phyloP scores from a whole-genome alignment of 2,329 filamentous ascomycete species.

The Leptoxyphium fumago region DNA sequence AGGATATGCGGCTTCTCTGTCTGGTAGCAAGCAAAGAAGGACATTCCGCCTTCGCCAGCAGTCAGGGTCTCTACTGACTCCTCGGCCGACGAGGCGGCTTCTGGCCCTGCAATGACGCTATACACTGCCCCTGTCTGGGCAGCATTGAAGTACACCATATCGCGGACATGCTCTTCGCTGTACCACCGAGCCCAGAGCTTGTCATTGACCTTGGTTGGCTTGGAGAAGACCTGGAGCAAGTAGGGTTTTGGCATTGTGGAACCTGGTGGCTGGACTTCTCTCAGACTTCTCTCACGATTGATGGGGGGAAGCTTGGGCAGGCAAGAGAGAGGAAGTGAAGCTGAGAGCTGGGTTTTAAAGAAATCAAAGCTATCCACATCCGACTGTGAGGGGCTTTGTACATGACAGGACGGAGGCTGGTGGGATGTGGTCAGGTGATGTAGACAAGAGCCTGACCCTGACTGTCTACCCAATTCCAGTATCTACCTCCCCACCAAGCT shows the following conservation, averaged over 20 bases:
- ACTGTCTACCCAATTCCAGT: no score
- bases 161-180: slow-evolving; percentile 6
- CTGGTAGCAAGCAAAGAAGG: not conserved
- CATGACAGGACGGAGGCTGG: no score
- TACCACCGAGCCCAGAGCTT: slow-evolving; percentile 6
- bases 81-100: not conserved
- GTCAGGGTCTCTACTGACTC: not conserved
- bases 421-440: no score
- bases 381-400: no score
- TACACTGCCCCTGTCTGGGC: not conserved
- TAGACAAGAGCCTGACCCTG: no score
- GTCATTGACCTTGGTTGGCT: slow-evolving; percentile 1
- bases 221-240: slow-evolving; percentile 4
- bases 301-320: no score
- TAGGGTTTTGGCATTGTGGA: slow-evolving; percentile 5
- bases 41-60: not conserved
- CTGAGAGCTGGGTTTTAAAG: no score
- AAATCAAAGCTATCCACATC: no score
- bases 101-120: not conserved
- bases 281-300: no score
- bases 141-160: slow-evolving; percentile 5
- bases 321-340: no score
- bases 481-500: no score
- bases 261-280: slow-evolving; percentile 11
- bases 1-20: not conserved